Evolutionary conservation across 2,329 filamentous ascomycete species (phyloP).

Genomic region (Ophiostoma fasciatum): DNA sequence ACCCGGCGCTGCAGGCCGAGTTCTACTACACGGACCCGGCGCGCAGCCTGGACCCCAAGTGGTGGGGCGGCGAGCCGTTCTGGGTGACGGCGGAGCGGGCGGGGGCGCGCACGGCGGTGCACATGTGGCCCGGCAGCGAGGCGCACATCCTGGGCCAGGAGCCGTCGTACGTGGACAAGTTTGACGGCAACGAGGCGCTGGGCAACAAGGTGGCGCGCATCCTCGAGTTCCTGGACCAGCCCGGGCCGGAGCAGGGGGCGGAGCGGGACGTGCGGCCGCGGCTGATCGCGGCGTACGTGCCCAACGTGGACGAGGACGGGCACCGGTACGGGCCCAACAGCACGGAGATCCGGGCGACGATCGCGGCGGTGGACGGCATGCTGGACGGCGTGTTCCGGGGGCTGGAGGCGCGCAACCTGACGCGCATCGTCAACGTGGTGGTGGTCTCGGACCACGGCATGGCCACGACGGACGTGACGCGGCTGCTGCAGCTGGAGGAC

Average conservation of each 20-base stretch:
- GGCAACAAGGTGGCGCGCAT: conserved; percentile 64
- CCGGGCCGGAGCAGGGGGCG: conserved; percentile 42
- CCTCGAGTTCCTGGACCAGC: conserved; percentile 70
- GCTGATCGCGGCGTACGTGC: conserved; percentile 87
- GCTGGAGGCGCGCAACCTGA: conserved; percentile 68
- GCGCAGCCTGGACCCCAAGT: conserved; percentile 67
- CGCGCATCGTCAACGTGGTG: conserved; percentile 79
- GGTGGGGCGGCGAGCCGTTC: conserved; percentile 90
- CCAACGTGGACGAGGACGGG: conserved; percentile 76
- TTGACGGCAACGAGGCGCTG: conserved; percentile 62
- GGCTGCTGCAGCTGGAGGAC: conserved; percentile 82
- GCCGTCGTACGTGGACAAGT: conserved; percentile 72
- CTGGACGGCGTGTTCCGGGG: conserved; percentile 61
- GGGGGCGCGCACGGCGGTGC: conserved; percentile 64
- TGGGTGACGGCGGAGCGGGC: conserved; percentile 87
- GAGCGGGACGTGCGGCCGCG: conserved; percentile 58
- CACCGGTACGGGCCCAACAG: conserved; percentile 89
- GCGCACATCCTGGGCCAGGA: conserved; percentile 63
- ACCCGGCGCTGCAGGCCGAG: conserved; percentile 57
- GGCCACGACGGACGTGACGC: conserved; percentile 73
- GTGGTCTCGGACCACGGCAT: conserved; percentile 98
- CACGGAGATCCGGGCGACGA: conserved; percentile 72
- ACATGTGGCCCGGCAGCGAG: conserved; percentile 98
- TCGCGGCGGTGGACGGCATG: conserved; percentile 69
- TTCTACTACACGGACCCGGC: conserved; percentile 76